These are phyloP conservation scores for Rhododendron kiyosumense DNA, from an alignment of 148 eudicot species.

Conservation along the genomic window DNA sequence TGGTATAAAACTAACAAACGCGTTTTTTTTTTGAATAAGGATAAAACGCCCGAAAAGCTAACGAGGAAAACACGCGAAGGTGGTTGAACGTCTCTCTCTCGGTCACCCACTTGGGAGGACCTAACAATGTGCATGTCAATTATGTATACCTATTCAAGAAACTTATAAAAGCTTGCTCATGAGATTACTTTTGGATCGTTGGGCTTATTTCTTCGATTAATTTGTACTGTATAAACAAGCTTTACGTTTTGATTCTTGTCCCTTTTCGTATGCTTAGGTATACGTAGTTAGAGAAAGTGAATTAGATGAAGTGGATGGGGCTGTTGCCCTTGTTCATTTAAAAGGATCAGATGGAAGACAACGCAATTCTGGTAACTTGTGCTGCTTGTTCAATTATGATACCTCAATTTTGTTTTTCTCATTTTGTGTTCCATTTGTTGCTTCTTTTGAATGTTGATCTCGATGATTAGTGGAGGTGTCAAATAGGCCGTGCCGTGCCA, in stretches of 20 bases:
- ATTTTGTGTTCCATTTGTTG: background rate
- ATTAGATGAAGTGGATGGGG: constrained; percentile 1
- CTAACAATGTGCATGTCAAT: too few relatives aligned
- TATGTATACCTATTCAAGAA: background rate
- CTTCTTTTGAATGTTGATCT: background rate
- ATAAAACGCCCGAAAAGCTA: too few relatives aligned
- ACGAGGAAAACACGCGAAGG: too few relatives aligned
- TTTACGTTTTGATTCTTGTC: background rate
- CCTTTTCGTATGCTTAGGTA: background rate
- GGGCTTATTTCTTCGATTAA: background rate
- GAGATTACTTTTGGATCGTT: background rate
- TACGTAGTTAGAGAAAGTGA: background rate
- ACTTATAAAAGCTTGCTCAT: background rate
- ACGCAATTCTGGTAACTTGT: background rate
- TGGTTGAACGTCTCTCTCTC: too few relatives aligned
- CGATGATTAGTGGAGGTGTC: background rate
- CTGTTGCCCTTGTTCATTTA: background rate
- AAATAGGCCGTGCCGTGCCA: background rate
- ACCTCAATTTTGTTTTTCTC: background rate
- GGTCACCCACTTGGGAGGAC: too few relatives aligned
- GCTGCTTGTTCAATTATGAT: background rate
- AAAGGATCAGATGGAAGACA: background rate
- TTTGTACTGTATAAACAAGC: background rate
- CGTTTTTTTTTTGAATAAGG: too few relatives aligned
- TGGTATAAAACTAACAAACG: too few relatives aligned